These are phyloP conservation scores for Flueggea neowawraea DNA, from an alignment of 441 rosid genomes.

Conservation along the genomic window DNA sequence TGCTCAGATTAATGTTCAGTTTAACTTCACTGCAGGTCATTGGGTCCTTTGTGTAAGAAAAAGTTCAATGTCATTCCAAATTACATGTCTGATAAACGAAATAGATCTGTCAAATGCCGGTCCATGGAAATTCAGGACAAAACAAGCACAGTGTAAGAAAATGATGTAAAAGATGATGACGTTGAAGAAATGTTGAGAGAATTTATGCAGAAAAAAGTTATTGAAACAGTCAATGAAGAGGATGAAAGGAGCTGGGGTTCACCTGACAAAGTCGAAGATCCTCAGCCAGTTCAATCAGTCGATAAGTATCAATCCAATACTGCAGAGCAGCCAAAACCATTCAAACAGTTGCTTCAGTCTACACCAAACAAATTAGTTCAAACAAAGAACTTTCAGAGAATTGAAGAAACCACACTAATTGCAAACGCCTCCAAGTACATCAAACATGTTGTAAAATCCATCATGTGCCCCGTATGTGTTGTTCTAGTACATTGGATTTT, in stretches of 20 bases:
- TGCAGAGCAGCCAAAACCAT: conserved; percentile 10
- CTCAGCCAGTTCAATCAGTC: conserved; percentile 8
- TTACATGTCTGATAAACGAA: conserved; percentile 10
- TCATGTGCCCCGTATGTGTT: conserved; percentile 17
- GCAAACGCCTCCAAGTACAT: conserved; percentile 6
- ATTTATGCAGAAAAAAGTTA: conserved; percentile 26
- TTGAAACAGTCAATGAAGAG: conserved; percentile 26
- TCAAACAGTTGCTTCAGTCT: conserved; percentile 20
- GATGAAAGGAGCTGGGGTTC: conserved; percentile 24
- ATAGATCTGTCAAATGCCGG: not conserved
- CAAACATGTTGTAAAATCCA: conserved; percentile 14
- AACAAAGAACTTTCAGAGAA: conserved; percentile 14
- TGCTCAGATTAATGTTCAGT: not conserved
- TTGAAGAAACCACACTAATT: conserved; percentile 10
- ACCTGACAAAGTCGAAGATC: conserved; percentile 6
- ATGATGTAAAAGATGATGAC: conserved; percentile 4
- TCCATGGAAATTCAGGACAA: conserved; percentile 10
- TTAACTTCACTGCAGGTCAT: conserved; percentile 11
- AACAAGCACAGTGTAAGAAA: not conserved
- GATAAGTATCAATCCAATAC: not conserved
- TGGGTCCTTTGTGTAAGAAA: conserved; percentile 20
- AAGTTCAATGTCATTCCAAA: conserved; percentile 2
- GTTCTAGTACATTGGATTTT: not conserved
- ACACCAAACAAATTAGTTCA: conserved; percentile 16
- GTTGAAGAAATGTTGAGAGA: conserved; percentile 20